Percentiles rank a stretch among this genome's conserved stretches.
Evolutionary conservation across 495 filamentous ascomycete genomes (phyloP).

Genomic region (Acidomyces sp.): DNA sequence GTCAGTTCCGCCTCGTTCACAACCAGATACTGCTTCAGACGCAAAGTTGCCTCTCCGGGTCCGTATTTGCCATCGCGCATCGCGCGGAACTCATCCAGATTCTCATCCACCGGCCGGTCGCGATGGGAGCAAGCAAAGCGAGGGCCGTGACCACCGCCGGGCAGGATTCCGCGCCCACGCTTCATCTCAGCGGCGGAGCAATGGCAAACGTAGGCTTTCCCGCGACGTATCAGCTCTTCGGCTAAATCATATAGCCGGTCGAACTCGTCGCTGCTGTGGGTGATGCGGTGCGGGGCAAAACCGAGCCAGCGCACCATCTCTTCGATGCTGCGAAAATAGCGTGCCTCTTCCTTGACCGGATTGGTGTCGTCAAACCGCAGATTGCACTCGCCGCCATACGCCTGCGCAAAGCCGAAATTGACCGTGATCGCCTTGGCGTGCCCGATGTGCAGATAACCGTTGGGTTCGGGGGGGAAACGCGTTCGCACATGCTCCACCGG

Average conservation of each 20-base stretch:
- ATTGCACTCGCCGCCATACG: conserved; percentile 62
- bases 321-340: conserved; percentile 30
- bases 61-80: conserved; percentile 90
- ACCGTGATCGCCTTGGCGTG: conserved; percentile 94
- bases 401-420: conserved; percentile 89
- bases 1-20: conserved; percentile 24
- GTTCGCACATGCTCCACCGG: conserved; percentile 52
- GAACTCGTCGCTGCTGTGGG: conserved; percentile 74
- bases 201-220: conserved; percentile 68
- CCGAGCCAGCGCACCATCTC: conserved; percentile 36
- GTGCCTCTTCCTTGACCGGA: conserved; percentile 34
- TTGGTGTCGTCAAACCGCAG: conserved; percentile 36
- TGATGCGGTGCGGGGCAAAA: conserved; percentile 46
- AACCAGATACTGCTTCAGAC: conserved; percentile 73
- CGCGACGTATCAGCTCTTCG: conserved; percentile 64
- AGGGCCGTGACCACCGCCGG: conserved; percentile 38
- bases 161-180: conserved; percentile 60
- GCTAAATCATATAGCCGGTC: conserved; percentile 74
- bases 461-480: conserved; percentile 87
- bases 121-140: conserved; percentile 72
- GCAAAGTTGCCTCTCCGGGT: conserved; percentile 71
- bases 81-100: conserved; percentile 66
- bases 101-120: conserved; percentile 58
- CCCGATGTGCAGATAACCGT: conserved; percentile 73
- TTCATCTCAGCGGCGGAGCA: conserved; percentile 64